Evolutionary conservation across 768 basidiomycete species (phyloP).

Genomic region (Cystofilobasidium capitatum): DNA sequence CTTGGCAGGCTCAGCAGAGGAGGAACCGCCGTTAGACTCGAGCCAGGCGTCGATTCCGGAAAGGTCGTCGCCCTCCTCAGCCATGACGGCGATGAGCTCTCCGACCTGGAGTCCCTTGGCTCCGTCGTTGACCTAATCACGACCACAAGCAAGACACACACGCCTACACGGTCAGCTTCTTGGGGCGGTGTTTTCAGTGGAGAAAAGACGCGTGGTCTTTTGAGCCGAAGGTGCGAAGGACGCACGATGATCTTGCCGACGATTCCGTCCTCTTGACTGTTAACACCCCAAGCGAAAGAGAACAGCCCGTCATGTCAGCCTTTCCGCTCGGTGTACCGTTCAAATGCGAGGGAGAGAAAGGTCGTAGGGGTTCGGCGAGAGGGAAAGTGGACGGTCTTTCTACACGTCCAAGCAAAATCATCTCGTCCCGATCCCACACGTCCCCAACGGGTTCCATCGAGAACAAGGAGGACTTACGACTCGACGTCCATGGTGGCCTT

Average conservation of each 20-base stretch:
- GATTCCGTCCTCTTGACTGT: slow-evolving; percentile 78
- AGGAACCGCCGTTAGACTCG: slow-evolving; percentile 45
- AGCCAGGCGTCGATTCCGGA: slow-evolving; percentile 69
- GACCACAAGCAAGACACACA: background rate
- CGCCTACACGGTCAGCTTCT: background rate
- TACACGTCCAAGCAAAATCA: too few relatives aligned
- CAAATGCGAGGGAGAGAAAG: background rate
- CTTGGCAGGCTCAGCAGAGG: slow-evolving; percentile 16
- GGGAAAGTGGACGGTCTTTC: background rate
- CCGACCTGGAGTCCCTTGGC: slow-evolving; percentile 81
- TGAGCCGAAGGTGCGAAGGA: slow-evolving; percentile 19
- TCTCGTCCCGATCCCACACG: too few relatives aligned
- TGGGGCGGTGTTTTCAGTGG: background rate
- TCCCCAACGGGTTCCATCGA: too few relatives aligned
- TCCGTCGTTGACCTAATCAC: slow-evolving; percentile 61
- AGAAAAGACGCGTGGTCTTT: background rate
- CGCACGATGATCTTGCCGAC: slow-evolving; percentile 92
- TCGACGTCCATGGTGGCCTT: slow-evolving; percentile 99
- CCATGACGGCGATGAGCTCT: slow-evolving; percentile 77
- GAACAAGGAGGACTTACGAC: slow-evolving; percentile 46
- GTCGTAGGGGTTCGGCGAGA: background rate
- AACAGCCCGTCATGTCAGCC: too few relatives aligned
- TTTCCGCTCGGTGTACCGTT: too few relatives aligned
- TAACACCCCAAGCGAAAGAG: background rate
- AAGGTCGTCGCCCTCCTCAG: slow-evolving; percentile 90